Percentiles rank a stretch among this genome's conserved stretches.
These are phyloP conservation scores for Lipomyces anomalus DNA, from an alignment of 805 yeast species.

Conservation along the genomic window DNA sequence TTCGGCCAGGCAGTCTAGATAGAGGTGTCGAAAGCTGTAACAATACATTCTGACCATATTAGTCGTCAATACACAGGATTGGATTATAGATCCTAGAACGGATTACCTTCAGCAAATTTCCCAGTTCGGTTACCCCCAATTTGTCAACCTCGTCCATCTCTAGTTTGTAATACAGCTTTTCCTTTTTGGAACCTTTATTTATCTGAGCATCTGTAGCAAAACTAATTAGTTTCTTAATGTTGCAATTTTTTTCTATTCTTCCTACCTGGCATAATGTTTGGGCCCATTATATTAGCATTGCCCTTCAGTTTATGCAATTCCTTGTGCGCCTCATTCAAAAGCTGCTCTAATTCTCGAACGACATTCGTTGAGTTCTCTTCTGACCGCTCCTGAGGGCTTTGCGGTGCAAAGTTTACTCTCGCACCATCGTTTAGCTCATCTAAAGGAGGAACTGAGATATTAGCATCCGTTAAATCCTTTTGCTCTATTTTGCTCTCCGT, in stretches of 20 bases:
- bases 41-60: constrained; percentile 13
- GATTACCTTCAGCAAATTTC: constrained; percentile 23
- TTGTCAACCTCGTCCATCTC: constrained; percentile 22
- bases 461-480: no score
- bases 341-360: constrained; percentile 12
- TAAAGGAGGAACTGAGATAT: no score
- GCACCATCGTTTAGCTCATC: no score
- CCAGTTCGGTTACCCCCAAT: constrained; percentile 20
- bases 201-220: constrained; percentile 6
- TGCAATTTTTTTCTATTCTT: not conserved
- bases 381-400: no score
- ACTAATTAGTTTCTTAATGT: not conserved
- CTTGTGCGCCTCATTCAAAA: constrained; percentile 6
- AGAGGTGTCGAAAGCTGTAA: constrained; percentile 46
- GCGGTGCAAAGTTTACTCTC: no score
- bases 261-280: constrained; percentile 19
- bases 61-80: not conserved
- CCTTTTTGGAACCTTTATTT: not conserved
- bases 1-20: constrained; percentile 32
- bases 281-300: constrained; percentile 14
- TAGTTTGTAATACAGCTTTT: constrained; percentile 12
- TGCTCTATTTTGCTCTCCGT: no score
- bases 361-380: not conserved
- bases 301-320: constrained; percentile 11
- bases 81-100: not conserved